phyloP scores from a whole-genome alignment of 495 filamentous ascomycete genomes.

The Lindgomyces ingoldianus region DNA sequence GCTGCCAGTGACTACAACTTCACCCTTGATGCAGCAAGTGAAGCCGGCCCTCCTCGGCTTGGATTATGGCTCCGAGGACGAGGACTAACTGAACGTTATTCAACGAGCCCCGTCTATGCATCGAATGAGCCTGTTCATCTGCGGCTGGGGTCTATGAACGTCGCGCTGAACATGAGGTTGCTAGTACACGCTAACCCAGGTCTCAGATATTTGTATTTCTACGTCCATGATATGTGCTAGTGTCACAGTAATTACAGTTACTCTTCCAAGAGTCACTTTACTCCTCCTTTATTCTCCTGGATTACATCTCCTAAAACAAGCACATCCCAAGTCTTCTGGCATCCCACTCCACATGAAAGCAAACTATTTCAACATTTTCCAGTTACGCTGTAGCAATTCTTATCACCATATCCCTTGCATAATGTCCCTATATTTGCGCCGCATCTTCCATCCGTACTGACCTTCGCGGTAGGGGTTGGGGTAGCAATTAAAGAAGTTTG shows the following conservation, averaged over 20 bases:
- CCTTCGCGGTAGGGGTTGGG: neutral
- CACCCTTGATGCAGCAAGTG: neutral
- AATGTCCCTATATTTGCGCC: neutral
- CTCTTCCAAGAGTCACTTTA: too few species aligned
- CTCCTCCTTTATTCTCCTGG: too few species aligned
- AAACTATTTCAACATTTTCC: constrained; percentile 1
- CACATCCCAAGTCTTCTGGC: constrained; percentile 23
- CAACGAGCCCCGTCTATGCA: too few species aligned
- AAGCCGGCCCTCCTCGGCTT: neutral
- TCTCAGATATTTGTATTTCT: too few species aligned
- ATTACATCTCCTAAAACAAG: constrained; percentile 5
- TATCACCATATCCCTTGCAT: constrained; percentile 8
- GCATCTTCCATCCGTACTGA: constrained; percentile 14
- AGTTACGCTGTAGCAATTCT: constrained; percentile 9
- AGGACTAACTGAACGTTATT: constrained; percentile 37
- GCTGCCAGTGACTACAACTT: neutral
- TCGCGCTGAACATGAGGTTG: too few species aligned
- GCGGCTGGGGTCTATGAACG: too few species aligned
- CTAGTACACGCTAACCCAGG: too few species aligned
- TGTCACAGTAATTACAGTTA: too few species aligned
- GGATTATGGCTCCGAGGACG: constrained; percentile 26
- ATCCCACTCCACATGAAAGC: constrained; percentile 8
- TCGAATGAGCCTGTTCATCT: too few species aligned
- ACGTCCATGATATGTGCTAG: too few species aligned
- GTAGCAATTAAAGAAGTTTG: neutral